A percentile compares a stretch with the other conserved stretches of the same genome.
phyloP scores from a whole-genome alignment of 495 filamentous ascomycete genomes.

The Neurospora tetraspora region DNA sequence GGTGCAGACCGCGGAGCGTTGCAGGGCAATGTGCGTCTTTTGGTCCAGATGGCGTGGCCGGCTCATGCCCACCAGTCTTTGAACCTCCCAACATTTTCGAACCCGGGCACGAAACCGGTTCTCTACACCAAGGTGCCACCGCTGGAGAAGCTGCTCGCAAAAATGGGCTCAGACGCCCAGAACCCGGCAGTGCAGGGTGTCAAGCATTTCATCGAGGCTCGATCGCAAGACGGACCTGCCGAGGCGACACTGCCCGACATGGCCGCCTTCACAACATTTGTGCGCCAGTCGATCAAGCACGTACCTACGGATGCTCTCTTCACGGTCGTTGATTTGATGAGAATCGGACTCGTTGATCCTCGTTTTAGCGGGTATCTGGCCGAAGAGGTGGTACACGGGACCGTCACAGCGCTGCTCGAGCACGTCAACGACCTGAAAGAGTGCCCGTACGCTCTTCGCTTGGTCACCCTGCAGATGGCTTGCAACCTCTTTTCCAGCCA shows the following conservation, averaged over 20 bases:
- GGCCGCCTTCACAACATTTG: constrained; percentile 39
- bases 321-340: constrained; percentile 70
- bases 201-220: constrained; percentile 52
- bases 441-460: constrained; percentile 69
- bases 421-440: constrained; percentile 39
- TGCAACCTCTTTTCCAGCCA: constrained; percentile 55
- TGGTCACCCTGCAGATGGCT: constrained; percentile 60
- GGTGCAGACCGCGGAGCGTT: constrained; percentile 63
- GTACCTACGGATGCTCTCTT: constrained; percentile 56
- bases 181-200: constrained; percentile 46
- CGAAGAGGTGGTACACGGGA: constrained; percentile 55
- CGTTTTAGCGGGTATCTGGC: constrained; percentile 83
- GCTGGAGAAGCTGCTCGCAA: constrained; percentile 71
- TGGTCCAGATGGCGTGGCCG: constrained; percentile 69
- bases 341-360: constrained; percentile 65
- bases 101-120: constrained; percentile 52
- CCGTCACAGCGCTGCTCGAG: constrained; percentile 53
- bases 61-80: constrained; percentile 65
- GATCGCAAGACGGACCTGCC: constrained; percentile 42
- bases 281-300: constrained; percentile 38
- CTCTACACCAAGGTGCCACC: constrained; percentile 73
- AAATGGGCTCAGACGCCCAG: constrained; percentile 49
- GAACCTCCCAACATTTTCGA: constrained; percentile 57
- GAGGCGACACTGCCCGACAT: constrained; percentile 55
- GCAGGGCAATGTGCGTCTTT: constrained; percentile 57